Evolutionary conservation across 2,329 filamentous ascomycete species (phyloP).

Genomic region (Metarhizium anisopliae): DNA sequence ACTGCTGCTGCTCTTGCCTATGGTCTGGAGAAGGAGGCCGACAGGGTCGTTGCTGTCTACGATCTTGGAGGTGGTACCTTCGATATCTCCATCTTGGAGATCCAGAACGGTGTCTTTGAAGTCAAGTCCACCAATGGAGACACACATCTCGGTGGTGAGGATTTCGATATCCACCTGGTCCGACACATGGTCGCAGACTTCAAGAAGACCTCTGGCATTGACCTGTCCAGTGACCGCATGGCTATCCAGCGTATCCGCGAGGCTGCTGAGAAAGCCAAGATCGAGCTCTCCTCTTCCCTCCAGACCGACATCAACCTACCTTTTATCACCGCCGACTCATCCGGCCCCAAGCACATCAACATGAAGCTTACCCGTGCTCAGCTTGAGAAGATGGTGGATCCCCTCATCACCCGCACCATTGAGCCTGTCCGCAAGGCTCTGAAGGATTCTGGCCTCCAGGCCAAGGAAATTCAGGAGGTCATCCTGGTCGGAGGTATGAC

Average conservation of each 20-base stretch:
- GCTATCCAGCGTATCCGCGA: conserved; percentile 98
- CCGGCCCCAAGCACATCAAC: conserved; percentile 98
- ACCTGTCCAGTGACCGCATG: conserved; percentile 89
- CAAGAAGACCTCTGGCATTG: conserved; percentile 91
- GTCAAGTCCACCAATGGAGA: conserved; percentile 99
- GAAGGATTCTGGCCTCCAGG: conserved; percentile 85
- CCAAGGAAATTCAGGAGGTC: conserved; percentile 94
- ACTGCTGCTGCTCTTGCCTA: conserved; percentile 94
- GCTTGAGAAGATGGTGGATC: conserved; percentile 87
- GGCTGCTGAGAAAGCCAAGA: conserved; percentile 98
- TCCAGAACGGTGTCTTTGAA: conserved; percentile 96
- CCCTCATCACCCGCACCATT: conserved; percentile 75
- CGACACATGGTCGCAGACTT: conserved; percentile 90
- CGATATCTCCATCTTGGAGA: conserved; percentile 96
- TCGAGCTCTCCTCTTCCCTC: conserved; percentile 88
- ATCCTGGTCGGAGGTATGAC: conserved; percentile 99
- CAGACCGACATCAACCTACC: conserved; percentile 98
- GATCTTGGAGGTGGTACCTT: conserved; percentile 98
- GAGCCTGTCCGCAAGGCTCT: conserved; percentile 94
- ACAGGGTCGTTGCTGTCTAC: conserved; percentile 88
- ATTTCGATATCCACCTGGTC: conserved; percentile 92
- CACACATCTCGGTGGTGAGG: conserved; percentile 95
- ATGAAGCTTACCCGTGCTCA: conserved; percentile 85
- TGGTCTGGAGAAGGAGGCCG: conserved; percentile 88
- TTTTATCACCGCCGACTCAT: conserved; percentile 94